A percentile compares a stretch with the other conserved stretches of the same genome.
phyloP scores from a whole-genome alignment of 306 rosid species.

The Vachellia pachyceras region DNA sequence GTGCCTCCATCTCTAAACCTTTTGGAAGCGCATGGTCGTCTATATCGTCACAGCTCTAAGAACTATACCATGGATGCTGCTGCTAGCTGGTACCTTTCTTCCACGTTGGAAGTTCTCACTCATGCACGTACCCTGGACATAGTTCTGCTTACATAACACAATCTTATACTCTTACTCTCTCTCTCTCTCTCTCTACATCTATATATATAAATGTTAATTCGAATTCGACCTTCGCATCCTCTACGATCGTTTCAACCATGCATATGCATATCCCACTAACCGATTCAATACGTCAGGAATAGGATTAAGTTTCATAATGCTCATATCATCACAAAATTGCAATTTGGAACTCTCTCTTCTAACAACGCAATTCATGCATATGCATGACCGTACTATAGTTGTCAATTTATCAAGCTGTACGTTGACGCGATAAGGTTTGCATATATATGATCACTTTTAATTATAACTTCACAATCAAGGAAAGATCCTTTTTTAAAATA shows the following conservation, averaged over 20 bases:
- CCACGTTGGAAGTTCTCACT: not conserved
- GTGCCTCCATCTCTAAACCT: not conserved
- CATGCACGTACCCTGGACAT: not conserved
- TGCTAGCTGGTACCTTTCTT: not conserved
- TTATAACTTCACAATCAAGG: not conserved
- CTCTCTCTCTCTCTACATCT: not conserved
- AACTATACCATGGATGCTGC: not conserved
- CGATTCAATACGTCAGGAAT: not conserved
- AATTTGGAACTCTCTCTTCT: not conserved
- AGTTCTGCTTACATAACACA: conserved; percentile 9
- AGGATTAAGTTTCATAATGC: not conserved
- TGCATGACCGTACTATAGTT: not conserved
- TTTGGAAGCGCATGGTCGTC: not conserved
- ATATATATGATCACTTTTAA: not conserved
- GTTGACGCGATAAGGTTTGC: not conserved
- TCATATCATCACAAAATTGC: not conserved
- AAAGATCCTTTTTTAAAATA: not conserved
- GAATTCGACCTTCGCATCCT: not conserved
- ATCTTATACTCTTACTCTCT: not conserved
- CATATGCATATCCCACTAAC: not conserved
- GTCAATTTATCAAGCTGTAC: not conserved
- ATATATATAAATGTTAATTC: not conserved
- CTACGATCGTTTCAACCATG: no score
- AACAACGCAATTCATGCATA: not conserved
- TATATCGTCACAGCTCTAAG: not conserved